Evolutionary conservation across 2,329 filamentous ascomycete genomes (phyloP), one percentile per base, ranked within the genome.

Genomic region (Monosporascus sp.): DNA sequence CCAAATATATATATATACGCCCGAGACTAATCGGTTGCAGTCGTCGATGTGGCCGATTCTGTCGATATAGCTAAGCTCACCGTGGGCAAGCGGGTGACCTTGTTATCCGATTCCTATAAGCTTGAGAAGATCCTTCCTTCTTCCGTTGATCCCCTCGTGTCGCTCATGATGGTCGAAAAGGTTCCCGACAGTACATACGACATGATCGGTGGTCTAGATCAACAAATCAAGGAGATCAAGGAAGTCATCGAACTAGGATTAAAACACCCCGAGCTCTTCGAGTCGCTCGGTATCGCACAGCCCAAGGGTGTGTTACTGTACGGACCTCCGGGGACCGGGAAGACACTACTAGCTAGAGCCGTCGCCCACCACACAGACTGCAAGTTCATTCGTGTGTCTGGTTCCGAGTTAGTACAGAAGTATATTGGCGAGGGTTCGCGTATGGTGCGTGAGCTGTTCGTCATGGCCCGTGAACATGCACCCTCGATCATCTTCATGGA

Each of bases 401-500:
- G 94, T 56, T 96, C 91, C 26, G 94, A 99, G 73, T 75, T 99
- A 68, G 94, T 99, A 62, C 94, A 99, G 71, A 99, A 99, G 77
- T 99, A 99, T 76, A 99, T 99, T 66, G 94, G 94, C 69, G 94
- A 99, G 72, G 94, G 94, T 68, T 94, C 89, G 64, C 87, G 94
- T 65, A 99, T 99, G 94, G 94, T 99, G 59, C 90, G 94, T 68
- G 94, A 99, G 76, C 82, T 99, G 50, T 99, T 99, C 81, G 90
- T 99, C 70, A 99, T 99, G 94, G 94, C 94, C 27, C 84, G 94
- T 74, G 94, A 99, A 71, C 94, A 99, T 66, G 94, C 94, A 1
- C 94, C 94, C 22, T 96, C 90, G 62, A 99, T 99, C 75, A 99
- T 99, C 74, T 99, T 99, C 80, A 99, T 99, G 94, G 94, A 99